A percentile compares a stretch with the other conserved stretches of the same genome.
Conservation (phyloP, 2,329 filamentous ascomycete genomes). For the Penicillium carneum region DNA sequence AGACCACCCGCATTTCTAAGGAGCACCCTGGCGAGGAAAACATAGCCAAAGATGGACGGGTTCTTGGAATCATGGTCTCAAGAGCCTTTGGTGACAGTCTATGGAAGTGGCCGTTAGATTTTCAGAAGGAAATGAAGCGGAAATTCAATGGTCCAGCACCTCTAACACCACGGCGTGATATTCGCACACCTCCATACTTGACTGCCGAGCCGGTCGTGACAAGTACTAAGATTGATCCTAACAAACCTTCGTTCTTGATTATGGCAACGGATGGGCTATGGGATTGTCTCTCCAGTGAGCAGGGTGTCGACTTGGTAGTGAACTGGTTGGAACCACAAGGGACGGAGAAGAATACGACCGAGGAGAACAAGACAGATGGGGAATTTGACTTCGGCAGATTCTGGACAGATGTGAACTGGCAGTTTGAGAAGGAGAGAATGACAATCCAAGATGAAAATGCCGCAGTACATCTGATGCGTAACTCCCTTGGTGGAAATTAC, state of each 20-base stretch:
- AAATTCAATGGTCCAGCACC: slow-evolving; percentile 55
- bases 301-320: slow-evolving; percentile 65
- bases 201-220: slow-evolving; percentile 71
- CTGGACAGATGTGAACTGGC: slow-evolving; percentile 35
- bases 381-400: slow-evolving; percentile 37
- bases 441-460: slow-evolving; percentile 61
- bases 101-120: slow-evolving; percentile 69
- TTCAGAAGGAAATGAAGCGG: slow-evolving; percentile 52
- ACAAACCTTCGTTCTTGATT: slow-evolving; percentile 66
- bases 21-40: slow-evolving; percentile 70
- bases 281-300: slow-evolving; percentile 64
- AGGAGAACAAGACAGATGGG: slow-evolving; percentile 29
- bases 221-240: slow-evolving; percentile 60
- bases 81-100: slow-evolving; percentile 72
- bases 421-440: slow-evolving; percentile 54
- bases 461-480: slow-evolving; percentile 60
- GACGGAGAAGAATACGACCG: slow-evolving; percentile 44
- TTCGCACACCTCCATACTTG: slow-evolving; percentile 68
- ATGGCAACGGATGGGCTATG: slow-evolving; percentile 73
- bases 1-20: slow-evolving; percentile 61
- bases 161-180: slow-evolving; percentile 42
- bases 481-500: slow-evolving; percentile 60
- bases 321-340: slow-evolving; percentile 59
- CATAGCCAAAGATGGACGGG: slow-evolving; percentile 64
- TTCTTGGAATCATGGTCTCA: slow-evolving; percentile 68